phyloP scores from a whole-genome alignment of 352 stramenopile species.

The Globisporangium ultimum region DNA sequence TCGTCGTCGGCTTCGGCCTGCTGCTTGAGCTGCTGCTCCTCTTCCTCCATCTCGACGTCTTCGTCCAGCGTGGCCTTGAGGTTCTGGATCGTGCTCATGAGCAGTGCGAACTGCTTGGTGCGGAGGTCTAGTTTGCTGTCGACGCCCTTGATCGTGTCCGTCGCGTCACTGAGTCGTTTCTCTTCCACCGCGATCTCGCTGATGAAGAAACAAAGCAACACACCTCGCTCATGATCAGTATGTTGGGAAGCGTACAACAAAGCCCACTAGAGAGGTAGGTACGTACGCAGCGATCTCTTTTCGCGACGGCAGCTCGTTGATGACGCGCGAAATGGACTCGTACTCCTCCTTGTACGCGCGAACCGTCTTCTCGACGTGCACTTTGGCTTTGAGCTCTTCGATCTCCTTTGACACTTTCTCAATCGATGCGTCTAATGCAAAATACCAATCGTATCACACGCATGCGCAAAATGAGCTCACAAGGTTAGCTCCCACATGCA shows the following conservation, averaged over 20 bases:
- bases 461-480: neutral
- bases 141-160: conserved; percentile 45
- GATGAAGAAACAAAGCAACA: neutral
- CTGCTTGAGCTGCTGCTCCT: conserved; percentile 39
- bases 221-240: no score
- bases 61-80: conserved; percentile 77
- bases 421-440: conserved; percentile 52
- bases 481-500: neutral
- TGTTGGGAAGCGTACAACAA: no score
- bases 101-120: conserved; percentile 76
- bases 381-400: conserved; percentile 69
- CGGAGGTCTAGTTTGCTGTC: conserved; percentile 64
- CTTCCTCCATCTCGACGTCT: conserved; percentile 56
- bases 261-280: neutral
- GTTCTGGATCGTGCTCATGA: conserved; percentile 85
- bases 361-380: conserved; percentile 72
- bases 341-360: conserved; percentile 88
- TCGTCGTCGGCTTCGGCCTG: conserved; percentile 49
- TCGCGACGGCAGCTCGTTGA: conserved; percentile 79
- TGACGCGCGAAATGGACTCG: conserved; percentile 75
- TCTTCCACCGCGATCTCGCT: conserved; percentile 61
- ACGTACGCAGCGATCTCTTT: conserved; percentile 54
- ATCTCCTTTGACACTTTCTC: conserved; percentile 64
- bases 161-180: conserved; percentile 53
- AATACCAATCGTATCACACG: no score